Base-by-base conservation (phyloP, 129 eudicot species). In the Pseudognaphalium luteoalbum region DNA sequence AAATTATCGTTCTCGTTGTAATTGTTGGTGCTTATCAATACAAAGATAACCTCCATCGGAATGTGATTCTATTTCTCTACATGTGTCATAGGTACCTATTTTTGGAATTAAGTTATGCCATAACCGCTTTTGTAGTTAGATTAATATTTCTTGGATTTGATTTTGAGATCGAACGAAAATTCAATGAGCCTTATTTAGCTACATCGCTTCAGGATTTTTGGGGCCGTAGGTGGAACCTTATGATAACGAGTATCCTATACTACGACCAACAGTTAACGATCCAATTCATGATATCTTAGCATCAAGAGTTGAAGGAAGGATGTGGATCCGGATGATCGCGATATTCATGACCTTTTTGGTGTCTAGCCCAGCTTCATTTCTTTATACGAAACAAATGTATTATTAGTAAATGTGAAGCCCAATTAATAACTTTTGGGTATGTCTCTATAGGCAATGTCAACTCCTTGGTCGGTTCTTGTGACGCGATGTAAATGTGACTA, bases 191-290 rank as follows among this genome's bases (percentile, higher is more conserved):
- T 22, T 41, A 41, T 6, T 32, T 69, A 19, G 37, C 73, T 44
- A 42, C 60, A 41, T 69, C 73, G 1, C 59, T 69, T 3, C 73
- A 69, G 4, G 34, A 69, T 14, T 69, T 44, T 41, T 69, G 73
- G 73, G 73, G 73, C 17, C 58, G 59, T 8, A 47, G 60, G 34
- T 69, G 73, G 60, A 69, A 69, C 58, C 73, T 47, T 42, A 16
- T 44, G 20, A 37, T 8, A 10, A 9, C 73, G 1, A 42, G 34
- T 14, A 28, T 69, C 9, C n/a, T n/a, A n/a, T n/a, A n/a, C 60
- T 69, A 2, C 33, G 17, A 2, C 6, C 20, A 20, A 4, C 34
- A 4, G 16, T 69, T 1, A 44, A 21, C 19, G 6, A 69, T 41
- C 60, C 73, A 2, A 17, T 69, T 42, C 35, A 21, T 3, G 17